Base-by-base conservation (phyloP, 768 basidiomycete species). In the Termitomyces bulborhizus region DNA sequence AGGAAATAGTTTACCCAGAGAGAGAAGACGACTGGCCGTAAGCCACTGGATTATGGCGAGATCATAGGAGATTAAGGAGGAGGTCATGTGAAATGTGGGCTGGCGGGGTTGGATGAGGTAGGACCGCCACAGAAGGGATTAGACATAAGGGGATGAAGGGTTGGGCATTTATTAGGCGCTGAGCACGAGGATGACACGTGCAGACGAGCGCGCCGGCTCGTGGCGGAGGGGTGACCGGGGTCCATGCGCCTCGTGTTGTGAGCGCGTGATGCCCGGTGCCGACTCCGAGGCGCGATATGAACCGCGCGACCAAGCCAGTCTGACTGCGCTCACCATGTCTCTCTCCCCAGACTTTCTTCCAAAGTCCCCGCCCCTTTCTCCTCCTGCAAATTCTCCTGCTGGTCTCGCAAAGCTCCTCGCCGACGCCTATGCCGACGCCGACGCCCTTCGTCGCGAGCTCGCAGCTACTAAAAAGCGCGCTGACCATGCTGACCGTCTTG, bases 351-450 rank as follows among this genome's bases (percentile, higher is more conserved):
- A 56, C 51, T 8, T 36, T 29, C 45, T 6, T 50, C 53, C 24
- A 21, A 37, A 49, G 9, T 44, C 40, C 45, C 39, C 52, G 47
- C 18, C 53, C 27, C 2, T 12, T 31, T 13, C 34, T 24, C 51
- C 44, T 13, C 45, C 58, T 27, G 7, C 51, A 1, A 50, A 46
- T 1, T 52, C 64, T 1, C 60, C 64, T 60, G 69, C 82, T 1
- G 76, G 80, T 55, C 81, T 87, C 62, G 84, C 85, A 13, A 60
- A 71, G 6, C 75, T 86, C 46, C 81, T 88, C 63, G 64, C 78
- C 4, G 70, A 76, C 37, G 73, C 79, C 45, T 81, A 80, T 62
- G 71, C 71, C 60, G 83, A 86, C 44, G 65, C 69, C 36, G 85
- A 86, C 11, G 12, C 51, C 21, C 75, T 86, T 46, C 72, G 75